Base-by-base conservation (phyloP, 2,329 filamentous ascomycete genomes). In the Epichloe aotearoae region DNA sequence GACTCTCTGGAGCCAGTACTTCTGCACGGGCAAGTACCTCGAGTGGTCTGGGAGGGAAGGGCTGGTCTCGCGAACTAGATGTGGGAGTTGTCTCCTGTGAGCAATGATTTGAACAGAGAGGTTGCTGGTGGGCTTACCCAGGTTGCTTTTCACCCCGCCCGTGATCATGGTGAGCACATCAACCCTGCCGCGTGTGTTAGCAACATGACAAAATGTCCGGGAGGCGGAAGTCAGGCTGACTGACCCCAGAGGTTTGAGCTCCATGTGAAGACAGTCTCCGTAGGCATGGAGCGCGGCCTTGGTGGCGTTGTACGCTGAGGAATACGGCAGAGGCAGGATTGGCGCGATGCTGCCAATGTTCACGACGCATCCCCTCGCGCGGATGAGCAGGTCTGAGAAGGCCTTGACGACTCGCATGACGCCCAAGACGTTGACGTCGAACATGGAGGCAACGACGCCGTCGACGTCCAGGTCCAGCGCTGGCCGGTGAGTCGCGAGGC, bases 381-480 rank as follows among this genome's bases (percentile, higher is more conserved):
- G 52, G n/a, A 61, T 57, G 23, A 61, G 45, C 30, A 58, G 53
- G 14, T 46, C 46, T 10, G 52, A 50, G 36, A 58, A 59, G 30
- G 52, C 51, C 42, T 59, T 54, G 11, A 60, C 56, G 45, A 58
- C 54, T 19, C 54, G 49, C 58, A 62, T 54, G 1, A 61, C 52
- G 0, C 66, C 68, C 58, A 67, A 71, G 33, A 71, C 57, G 53
- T 75, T 75, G 41, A 70, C 60, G 7, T 73, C 69, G 53, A 69
- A 72, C 47, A 72, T 54, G 30, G 55, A 55, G 33, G 61, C 64
- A 7, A 64, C 67, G 10, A 63, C 45, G 36, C 40, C 56, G 4
- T 61, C 58, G 1, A 65, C 52, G 6, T 62, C 55, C 23, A 59
- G 53, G 48, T 67, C 64, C 3, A 65, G 51, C 11, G 61, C 55